Conservation (phyloP, 2,329 filamentous ascomycete species). For the Clonostachys byssicola region DNA sequence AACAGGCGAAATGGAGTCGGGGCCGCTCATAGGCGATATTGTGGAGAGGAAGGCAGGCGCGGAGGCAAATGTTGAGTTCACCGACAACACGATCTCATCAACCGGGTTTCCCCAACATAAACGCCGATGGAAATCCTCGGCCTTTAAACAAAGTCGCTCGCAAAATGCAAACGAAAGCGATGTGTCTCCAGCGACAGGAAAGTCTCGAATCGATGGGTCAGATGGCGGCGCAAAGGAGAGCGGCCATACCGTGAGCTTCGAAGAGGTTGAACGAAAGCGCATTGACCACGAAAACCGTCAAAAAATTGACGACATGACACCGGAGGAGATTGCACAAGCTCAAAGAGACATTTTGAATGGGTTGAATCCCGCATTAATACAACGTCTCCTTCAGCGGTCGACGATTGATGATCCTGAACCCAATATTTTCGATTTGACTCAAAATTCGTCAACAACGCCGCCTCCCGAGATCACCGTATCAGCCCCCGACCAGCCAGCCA, state of each 20-base stretch:
- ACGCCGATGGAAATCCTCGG: slow-evolving; percentile 67
- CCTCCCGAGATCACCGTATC: too few species aligned
- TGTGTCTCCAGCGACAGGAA: slow-evolving; percentile 1
- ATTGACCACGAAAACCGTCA: slow-evolving; percentile 83
- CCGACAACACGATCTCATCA: slow-evolving; percentile 33
- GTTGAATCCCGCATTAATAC: slow-evolving; percentile 70
- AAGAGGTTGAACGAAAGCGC: slow-evolving; percentile 57
- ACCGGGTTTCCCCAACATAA: slow-evolving; percentile 88
- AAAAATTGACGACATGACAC: slow-evolving; percentile 72
- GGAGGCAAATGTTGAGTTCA: slow-evolving; percentile 41
- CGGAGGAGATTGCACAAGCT: slow-evolving; percentile 76
- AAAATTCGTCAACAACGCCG: too few species aligned
- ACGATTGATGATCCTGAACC: slow-evolving; percentile 61
- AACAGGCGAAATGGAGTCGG: slow-evolving; percentile 23
- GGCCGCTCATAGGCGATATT: slow-evolving; percentile 69
- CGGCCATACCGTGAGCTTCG: slow-evolving; percentile 16
- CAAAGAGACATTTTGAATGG: slow-evolving; percentile 75
- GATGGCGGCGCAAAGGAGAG: not conserved
- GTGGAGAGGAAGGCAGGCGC: slow-evolving; percentile 64
- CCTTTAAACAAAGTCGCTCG: slow-evolving; percentile 64
- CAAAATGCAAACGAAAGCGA: not conserved
- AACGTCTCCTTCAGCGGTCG: slow-evolving; percentile 71
- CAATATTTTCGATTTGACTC: too few species aligned
- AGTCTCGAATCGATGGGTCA: not conserved
- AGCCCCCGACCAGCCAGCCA: too few species aligned